A percentile compares a stretch with the other conserved stretches of the same genome.
phyloP scores from a whole-genome alignment of 2,329 filamentous ascomycete species.

The Trichoderma polysporum region DNA sequence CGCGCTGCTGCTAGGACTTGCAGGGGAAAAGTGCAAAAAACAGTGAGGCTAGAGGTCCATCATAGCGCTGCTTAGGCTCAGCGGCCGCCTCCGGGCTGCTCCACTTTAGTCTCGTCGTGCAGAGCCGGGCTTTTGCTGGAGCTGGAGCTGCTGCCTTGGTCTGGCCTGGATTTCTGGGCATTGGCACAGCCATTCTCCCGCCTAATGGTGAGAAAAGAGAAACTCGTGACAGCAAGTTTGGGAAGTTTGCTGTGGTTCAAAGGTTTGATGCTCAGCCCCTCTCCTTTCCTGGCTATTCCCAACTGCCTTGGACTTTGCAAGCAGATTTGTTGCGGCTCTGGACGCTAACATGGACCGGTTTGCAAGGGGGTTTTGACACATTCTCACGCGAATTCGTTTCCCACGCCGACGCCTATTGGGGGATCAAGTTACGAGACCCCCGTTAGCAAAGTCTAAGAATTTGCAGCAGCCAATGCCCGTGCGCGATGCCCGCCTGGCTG shows the following conservation, averaged over 20 bases:
- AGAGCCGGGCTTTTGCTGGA: not conserved
- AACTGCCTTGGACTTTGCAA: not conserved
- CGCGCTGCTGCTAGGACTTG: not conserved
- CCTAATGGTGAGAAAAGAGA: not conserved
- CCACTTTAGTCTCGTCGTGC: not conserved
- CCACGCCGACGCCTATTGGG: not conserved
- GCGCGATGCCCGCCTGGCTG: not conserved
- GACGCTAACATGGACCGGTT: conserved; percentile 4
- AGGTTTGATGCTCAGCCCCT: not conserved
- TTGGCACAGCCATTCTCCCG: conserved; percentile 1
- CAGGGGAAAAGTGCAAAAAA: not conserved
- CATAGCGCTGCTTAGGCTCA: not conserved
- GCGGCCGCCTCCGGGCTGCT: conserved; percentile 1
- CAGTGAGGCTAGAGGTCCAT: not conserved
- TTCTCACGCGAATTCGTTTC: not conserved
- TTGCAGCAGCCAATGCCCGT: not conserved
- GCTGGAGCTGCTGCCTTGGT: not conserved
- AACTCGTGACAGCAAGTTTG: not conserved
- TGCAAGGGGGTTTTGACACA: not conserved
- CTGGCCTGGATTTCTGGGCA: not conserved
- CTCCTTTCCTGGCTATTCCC: not conserved
- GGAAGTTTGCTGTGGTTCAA: not conserved
- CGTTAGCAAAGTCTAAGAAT: not conserved
- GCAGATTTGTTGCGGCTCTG: not conserved
- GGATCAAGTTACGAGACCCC: conserved; percentile 3